Evolutionary conservation across 768 basidiomycete species (phyloP).

Genomic region (Rhodotorula toruloides): DNA sequence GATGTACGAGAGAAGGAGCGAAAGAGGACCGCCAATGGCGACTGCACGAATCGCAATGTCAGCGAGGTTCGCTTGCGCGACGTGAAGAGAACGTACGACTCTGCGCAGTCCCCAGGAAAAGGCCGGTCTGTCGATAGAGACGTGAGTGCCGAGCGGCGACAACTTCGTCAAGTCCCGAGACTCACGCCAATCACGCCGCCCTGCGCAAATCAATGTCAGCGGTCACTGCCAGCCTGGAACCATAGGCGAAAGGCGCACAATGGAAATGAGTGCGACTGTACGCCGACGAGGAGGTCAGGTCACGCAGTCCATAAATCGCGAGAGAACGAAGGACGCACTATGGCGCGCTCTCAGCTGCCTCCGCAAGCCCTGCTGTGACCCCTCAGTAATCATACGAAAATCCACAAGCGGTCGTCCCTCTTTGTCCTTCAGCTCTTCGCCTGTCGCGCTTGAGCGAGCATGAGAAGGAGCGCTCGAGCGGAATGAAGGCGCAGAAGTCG

Average conservation of each 20-base stretch:
- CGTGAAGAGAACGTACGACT: neutral
- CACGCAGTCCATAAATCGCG: neutral
- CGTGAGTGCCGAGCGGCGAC: neutral
- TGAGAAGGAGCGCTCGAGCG: neutral
- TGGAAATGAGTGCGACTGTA: too few species aligned
- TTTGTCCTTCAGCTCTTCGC: neutral
- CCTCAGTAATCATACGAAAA: too few species aligned
- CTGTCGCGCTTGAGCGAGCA: neutral
- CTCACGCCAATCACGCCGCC: too few species aligned
- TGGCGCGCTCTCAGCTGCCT: constrained; percentile 18
- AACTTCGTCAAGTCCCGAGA: neutral
- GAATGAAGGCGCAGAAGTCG: too few species aligned
- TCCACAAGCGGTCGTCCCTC: neutral
- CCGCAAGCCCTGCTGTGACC: neutral
- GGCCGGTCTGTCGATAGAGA: neutral
- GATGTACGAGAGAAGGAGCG: constrained; percentile 7
- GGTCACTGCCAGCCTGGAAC: too few species aligned
- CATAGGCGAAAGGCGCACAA: too few species aligned
- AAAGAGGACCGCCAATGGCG: constrained; percentile 14
- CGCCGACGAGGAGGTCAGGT: neutral
- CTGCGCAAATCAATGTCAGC: too few species aligned
- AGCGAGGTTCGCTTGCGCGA: neutral
- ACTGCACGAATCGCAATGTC: neutral
- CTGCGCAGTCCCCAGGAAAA: constrained; percentile 19
- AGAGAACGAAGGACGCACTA: constrained; percentile 1